Conservation (phyloP, 441 rosid genomes). For the Melastoma candidum region DNA sequence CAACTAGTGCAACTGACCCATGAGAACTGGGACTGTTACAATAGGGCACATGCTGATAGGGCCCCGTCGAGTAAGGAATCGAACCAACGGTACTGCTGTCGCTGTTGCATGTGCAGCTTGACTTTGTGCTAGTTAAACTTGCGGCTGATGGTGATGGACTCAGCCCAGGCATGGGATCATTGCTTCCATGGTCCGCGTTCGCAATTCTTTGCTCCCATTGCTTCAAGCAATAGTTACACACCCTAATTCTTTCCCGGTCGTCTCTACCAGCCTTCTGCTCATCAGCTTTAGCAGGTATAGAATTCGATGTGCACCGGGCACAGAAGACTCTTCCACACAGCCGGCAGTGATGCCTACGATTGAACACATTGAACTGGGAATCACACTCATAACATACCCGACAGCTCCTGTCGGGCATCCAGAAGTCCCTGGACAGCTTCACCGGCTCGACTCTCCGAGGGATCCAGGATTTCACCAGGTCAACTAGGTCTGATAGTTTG, state of each 20-base stretch:
- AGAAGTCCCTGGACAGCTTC: conserved; percentile 80
- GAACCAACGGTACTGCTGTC: conserved; percentile 17
- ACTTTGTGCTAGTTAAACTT: conserved; percentile 61
- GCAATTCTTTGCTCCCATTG: conserved; percentile 25
- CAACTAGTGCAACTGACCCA: no score
- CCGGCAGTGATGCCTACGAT: no score
- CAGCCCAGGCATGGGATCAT: conserved; percentile 36
- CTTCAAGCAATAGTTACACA: conserved; percentile 43
- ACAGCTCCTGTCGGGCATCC: conserved; percentile 83
- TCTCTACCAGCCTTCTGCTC: conserved; percentile 38
- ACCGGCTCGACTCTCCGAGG: conserved; percentile 80
- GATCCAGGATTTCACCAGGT: conserved; percentile 59
- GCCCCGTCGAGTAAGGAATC: no score
- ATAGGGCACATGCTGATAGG: no score
- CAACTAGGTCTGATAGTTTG: conserved; percentile 51
- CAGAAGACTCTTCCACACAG: no score
- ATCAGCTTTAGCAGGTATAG: conserved; percentile 44
- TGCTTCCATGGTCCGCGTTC: conserved; percentile 42
- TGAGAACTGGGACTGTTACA: no score
- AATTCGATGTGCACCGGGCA: conserved; percentile 38
- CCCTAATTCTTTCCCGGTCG: conserved; percentile 77
- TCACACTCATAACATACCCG: no score
- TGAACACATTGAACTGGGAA: no score
- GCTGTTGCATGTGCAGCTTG: conserved; percentile 47
- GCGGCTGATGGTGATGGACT: conserved; percentile 57